These are phyloP conservation scores for Antrodiella citrinella DNA, from an alignment of 768 basidiomycete species.

Conservation along the genomic window DNA sequence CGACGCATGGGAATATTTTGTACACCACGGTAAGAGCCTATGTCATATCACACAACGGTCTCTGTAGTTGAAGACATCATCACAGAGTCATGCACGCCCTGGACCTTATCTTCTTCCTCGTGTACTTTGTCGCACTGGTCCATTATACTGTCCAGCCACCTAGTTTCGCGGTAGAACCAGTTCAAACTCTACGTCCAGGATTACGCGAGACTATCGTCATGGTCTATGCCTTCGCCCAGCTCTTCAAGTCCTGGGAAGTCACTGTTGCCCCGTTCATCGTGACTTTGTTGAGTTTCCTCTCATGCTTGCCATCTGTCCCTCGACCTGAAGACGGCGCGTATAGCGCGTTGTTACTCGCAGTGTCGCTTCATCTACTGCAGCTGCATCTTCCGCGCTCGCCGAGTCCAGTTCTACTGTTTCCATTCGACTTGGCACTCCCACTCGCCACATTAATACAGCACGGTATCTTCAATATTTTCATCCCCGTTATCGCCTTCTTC, in stretches of 20 bases:
- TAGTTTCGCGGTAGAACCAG: constrained; percentile 18
- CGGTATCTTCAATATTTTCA: constrained; percentile 29
- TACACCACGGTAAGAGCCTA: constrained; percentile 36
- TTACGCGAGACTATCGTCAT: constrained; percentile 31
- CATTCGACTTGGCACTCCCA: constrained; percentile 33
- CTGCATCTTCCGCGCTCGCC: constrained; percentile 40
- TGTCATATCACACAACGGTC: background rate
- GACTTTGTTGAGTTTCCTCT: constrained; percentile 32
- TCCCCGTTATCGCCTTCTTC: constrained; percentile 38
- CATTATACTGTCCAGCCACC: constrained; percentile 30
- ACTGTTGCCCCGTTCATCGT: constrained; percentile 29
- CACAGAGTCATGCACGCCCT: constrained; percentile 38
- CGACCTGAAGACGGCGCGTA: constrained; percentile 34
- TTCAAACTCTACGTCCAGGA: constrained; percentile 15
- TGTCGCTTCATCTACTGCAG: constrained; percentile 33
- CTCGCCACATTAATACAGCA: constrained; percentile 34
- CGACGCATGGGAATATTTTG: constrained; percentile 29
- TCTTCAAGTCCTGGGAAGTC: constrained; percentile 26
- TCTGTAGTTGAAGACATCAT: background rate
- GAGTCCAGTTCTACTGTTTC: constrained; percentile 36
- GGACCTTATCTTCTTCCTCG: constrained; percentile 30
- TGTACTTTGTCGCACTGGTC: constrained; percentile 26
- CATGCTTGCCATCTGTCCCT: constrained; percentile 34
- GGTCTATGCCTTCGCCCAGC: constrained; percentile 30
- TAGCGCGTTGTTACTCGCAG: constrained; percentile 30